Evolutionary conservation across 768 basidiomycete genomes (phyloP), one percentile per base, ranked within the genome.

Genomic region (Stropharia rugosoannulata): DNA sequence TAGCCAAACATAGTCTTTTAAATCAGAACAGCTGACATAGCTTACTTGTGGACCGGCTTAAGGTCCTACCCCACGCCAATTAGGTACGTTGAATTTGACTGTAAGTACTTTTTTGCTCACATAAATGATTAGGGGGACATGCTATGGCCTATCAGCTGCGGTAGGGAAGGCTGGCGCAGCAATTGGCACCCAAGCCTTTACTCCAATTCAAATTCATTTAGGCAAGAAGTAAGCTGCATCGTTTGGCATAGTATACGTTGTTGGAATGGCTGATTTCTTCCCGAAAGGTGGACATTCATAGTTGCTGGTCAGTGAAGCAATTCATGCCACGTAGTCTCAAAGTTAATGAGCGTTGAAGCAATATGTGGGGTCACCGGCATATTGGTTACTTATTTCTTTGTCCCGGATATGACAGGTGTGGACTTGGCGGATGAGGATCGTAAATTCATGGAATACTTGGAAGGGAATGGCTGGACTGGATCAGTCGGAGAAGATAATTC

Each of bases 131-230:
- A 71, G 84, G 43, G 89, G 87, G 3, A 85, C 87, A 9, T 85
- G 82, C 66, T 89, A 88, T 57, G 87, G 87, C 1, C 63, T 89
- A 38, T 83, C 82, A 25, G 86, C 86, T 7, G 85, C 85, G 0
- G 70, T 89, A 6, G 86, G 86, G 8, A 89, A 88, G 63, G 74
- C 84, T 2, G 89, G 89, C 4, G 89, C 88, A 16, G 87, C 84
- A n/a, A 56, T 87, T 49, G 86, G 87, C 8, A 86, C 84, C 0
- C 85, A 88, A 62, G 83, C 79, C 1, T 87, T 87, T 66, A 86
- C 84, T 3, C 86, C 86, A 3, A 86, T 89, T 57, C 82, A 85
- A 62, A 71, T 73, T 52, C 77, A 86, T 63, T 79, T 87, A n/a
- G 87, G 87, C 12, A 82, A 86, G 63, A 80, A 76, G 81, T 82